Percentiles rank a stretch among this genome's conserved stretches.
These are phyloP conservation scores for Psilocybe azurescens DNA, from an alignment of 768 basidiomycete species.

Conservation along the genomic window DNA sequence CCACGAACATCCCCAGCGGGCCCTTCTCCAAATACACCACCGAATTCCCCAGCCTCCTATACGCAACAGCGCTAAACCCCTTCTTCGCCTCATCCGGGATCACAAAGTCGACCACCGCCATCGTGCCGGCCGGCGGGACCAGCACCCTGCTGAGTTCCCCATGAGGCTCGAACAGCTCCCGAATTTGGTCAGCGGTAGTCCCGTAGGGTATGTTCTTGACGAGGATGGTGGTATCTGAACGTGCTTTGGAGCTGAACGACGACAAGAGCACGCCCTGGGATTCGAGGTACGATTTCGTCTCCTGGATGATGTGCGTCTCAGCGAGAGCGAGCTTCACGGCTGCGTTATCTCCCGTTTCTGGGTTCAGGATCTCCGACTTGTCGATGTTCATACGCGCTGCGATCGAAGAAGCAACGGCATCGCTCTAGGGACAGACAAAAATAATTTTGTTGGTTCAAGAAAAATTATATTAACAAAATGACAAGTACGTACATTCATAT, in stretches of 20 bases:
- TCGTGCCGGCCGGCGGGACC: slow-evolving; percentile 90
- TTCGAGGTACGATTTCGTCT: slow-evolving; percentile 92
- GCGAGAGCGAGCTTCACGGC: slow-evolving; percentile 96
- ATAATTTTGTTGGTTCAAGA: slow-evolving; percentile 1
- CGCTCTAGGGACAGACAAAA: slow-evolving; percentile 58
- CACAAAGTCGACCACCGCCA: slow-evolving; percentile 91
- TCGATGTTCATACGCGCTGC: slow-evolving; percentile 87
- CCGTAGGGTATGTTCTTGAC: slow-evolving; percentile 98
- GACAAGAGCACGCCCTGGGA: slow-evolving; percentile 70
- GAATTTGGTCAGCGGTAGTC: slow-evolving; percentile 76
- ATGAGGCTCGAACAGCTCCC: slow-evolving; percentile 77
- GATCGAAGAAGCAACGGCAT: slow-evolving; percentile 91
- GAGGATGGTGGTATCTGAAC: slow-evolving; percentile 84
- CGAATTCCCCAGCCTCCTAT: slow-evolving; percentile 86
- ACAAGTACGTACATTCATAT: slow-evolving; percentile 90
- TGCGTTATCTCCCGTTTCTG: slow-evolving; percentile 73
- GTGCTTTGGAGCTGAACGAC: slow-evolving; percentile 55
- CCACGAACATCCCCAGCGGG: slow-evolving; percentile 81
- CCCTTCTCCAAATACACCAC: slow-evolving; percentile 94
- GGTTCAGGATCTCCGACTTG: slow-evolving; percentile 88
- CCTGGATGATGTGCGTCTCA: slow-evolving; percentile 94
- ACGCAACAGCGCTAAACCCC: slow-evolving; percentile 85
- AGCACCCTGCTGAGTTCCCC: slow-evolving; percentile 75
- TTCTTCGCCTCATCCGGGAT: slow-evolving; percentile 69
- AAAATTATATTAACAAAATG: slow-evolving; percentile 20